These are phyloP conservation scores for Globisporangium paroecandrum DNA, from an alignment of 352 stramenopile species.

Conservation along the genomic window DNA sequence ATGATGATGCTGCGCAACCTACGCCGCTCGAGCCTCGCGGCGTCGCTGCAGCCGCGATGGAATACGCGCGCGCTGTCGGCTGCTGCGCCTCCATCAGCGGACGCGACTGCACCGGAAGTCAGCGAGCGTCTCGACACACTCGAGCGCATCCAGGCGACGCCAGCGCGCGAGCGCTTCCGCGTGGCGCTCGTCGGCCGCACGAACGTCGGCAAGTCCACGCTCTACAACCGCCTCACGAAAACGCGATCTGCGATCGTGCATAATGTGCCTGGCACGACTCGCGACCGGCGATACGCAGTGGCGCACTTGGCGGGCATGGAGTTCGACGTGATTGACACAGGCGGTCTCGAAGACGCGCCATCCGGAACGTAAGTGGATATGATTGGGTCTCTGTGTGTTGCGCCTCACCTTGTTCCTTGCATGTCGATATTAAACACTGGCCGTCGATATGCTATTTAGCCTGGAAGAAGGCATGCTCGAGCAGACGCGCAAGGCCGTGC, in stretches of 20 bases:
- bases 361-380: conserved; percentile 35
- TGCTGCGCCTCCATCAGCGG: conserved; percentile 11
- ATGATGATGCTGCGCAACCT: conserved; percentile 41
- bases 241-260: conserved; percentile 76
- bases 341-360: conserved; percentile 69
- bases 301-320: conserved; percentile 62
- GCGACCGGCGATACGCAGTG: conserved; percentile 66
- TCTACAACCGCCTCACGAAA: conserved; percentile 84
- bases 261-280: conserved; percentile 76
- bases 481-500: conserved; percentile 67
- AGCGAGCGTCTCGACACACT: conserved; percentile 33
- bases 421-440: neutral
- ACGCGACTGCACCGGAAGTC: conserved; percentile 10
- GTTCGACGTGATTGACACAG: conserved; percentile 84
- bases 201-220: conserved; percentile 84
- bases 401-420: neutral
- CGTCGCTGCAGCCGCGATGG: conserved; percentile 17
- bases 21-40: conserved; percentile 22
- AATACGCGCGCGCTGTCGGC: conserved; percentile 11
- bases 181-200: conserved; percentile 80
- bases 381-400: neutral
- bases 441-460: conserved; percentile 9
- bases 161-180: conserved; percentile 52
- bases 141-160: conserved; percentile 30
- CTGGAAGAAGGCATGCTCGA: conserved; percentile 78